A percentile compares a stretch with the other conserved stretches of the same genome.
Evolutionary conservation across 2,329 filamentous ascomycete species (phyloP).

Genomic region (Raffaelea arxii): DNA sequence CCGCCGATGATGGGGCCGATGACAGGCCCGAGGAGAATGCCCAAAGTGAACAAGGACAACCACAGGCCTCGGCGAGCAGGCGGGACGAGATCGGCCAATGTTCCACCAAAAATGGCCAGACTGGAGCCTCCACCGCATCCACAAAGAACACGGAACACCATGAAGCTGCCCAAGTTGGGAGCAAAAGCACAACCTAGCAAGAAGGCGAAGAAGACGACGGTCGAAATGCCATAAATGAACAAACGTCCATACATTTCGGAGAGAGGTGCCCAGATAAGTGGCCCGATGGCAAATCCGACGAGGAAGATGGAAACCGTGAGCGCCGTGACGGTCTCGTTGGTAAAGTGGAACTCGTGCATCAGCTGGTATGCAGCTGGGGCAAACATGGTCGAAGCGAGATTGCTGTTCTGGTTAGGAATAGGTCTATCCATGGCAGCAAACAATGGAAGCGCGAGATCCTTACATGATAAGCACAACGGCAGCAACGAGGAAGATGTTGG

Average conservation of each 20-base stretch:
- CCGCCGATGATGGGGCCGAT: conserved; percentile 33
- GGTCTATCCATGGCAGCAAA: background rate
- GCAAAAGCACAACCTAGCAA: conserved; percentile 43
- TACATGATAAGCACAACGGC: too few relatives aligned
- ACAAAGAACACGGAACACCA: conserved; percentile 53
- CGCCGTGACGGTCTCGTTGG: conserved; percentile 40
- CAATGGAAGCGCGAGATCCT: too few relatives aligned
- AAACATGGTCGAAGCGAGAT: conserved; percentile 39
- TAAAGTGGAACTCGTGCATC: conserved; percentile 49
- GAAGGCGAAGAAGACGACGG: conserved; percentile 31
- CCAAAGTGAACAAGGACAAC: conserved; percentile 36
- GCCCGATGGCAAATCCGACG: conserved; percentile 50
- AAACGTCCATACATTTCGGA: conserved; percentile 49
- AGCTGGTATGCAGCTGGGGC: conserved; percentile 56
- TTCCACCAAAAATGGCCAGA: conserved; percentile 46
- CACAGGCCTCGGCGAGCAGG: conserved; percentile 46
- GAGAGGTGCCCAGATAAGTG: conserved; percentile 46
- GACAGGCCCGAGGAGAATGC: conserved; percentile 29
- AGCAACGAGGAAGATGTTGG: too few relatives aligned
- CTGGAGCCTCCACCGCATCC: conserved; percentile 48
- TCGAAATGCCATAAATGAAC: conserved; percentile 30
- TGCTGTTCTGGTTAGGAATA: conserved; percentile 17
- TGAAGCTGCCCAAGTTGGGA: conserved; percentile 36
- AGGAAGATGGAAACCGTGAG: conserved; percentile 62
- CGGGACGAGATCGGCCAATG: conserved; percentile 54